Conservation (phyloP, 768 basidiomycete genomes). For the Rhizopogon vesiculosus region DNA sequence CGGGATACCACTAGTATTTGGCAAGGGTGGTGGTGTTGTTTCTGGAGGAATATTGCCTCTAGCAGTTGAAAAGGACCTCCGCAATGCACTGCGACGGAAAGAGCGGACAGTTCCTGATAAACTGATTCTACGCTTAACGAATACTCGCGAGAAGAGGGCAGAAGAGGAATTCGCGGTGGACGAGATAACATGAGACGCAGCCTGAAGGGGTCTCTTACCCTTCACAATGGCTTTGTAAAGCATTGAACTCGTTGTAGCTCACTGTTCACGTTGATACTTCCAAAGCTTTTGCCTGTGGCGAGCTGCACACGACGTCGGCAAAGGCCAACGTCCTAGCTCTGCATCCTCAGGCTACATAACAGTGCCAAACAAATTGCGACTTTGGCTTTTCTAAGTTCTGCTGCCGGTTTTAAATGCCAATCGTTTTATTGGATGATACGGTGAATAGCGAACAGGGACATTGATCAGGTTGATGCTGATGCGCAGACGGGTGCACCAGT, state of each 20-base stretch:
- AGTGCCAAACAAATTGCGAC: no score
- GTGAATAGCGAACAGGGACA: no score
- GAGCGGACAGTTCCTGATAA: constrained; percentile 27
- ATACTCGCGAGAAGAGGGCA: constrained; percentile 25
- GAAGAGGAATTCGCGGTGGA: constrained; percentile 29
- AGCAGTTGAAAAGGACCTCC: constrained; percentile 18
- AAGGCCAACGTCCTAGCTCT: no score
- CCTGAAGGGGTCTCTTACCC: constrained; percentile 51
- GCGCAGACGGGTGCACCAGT: no score
- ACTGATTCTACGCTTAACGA: constrained; percentile 27
- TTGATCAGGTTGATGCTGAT: no score
- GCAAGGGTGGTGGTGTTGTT: constrained; percentile 48
- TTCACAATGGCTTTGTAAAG: constrained; percentile 30
- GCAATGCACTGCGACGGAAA: constrained; percentile 19
- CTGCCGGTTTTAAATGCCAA: no score
- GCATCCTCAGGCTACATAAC: no score
- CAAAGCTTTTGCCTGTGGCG: no score
- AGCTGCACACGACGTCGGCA: no score
- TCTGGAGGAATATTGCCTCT: constrained; percentile 24
- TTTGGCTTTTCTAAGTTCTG: no score
- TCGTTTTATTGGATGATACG: no score
- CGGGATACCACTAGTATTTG: constrained; percentile 32
- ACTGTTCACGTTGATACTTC: constrained; percentile 9
- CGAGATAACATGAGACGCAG: constrained; percentile 38
- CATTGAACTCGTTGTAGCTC: constrained; percentile 14